phyloP scores from a whole-genome alignment of 257 asterid species.

The Paraleonurus japonicus region DNA sequence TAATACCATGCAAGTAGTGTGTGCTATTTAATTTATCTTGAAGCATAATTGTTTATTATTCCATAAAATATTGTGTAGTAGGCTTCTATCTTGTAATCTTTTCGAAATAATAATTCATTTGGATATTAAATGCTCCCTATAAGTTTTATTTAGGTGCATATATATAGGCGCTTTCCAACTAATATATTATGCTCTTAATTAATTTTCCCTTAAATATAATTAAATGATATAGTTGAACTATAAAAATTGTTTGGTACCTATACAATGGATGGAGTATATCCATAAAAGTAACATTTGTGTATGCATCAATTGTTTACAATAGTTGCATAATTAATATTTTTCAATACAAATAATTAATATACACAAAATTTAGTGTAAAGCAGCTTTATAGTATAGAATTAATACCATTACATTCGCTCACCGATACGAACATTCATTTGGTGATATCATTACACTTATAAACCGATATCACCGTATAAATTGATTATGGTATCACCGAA shows the following conservation, averaged over 20 bases:
- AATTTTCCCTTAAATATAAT: not conserved
- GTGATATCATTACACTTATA: no score
- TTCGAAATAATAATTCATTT: slow-evolving; percentile 2
- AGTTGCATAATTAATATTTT: no score
- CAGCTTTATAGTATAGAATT: no score
- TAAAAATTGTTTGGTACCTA: not conserved
- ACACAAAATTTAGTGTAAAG: no score
- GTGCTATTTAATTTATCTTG: not conserved
- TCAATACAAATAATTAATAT: no score
- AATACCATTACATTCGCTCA: no score
- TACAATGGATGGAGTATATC: not conserved
- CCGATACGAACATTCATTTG: no score
- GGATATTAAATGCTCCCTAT: not conserved
- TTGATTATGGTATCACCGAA: no score
- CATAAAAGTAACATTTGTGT: no score
- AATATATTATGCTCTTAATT: not conserved
- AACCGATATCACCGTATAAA: no score
- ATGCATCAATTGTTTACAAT: no score
- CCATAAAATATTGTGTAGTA: not conserved
- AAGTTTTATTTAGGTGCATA: not conserved
- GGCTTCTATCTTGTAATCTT: not conserved
- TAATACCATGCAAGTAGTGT: not conserved
- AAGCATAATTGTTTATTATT: not conserved
- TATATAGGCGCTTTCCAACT: not conserved
- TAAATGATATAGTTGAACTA: not conserved